Percentiles rank a stretch among this genome's conserved stretches.
phyloP scores from a whole-genome alignment of 352 stramenopile species.

The Pythium brassicae region DNA sequence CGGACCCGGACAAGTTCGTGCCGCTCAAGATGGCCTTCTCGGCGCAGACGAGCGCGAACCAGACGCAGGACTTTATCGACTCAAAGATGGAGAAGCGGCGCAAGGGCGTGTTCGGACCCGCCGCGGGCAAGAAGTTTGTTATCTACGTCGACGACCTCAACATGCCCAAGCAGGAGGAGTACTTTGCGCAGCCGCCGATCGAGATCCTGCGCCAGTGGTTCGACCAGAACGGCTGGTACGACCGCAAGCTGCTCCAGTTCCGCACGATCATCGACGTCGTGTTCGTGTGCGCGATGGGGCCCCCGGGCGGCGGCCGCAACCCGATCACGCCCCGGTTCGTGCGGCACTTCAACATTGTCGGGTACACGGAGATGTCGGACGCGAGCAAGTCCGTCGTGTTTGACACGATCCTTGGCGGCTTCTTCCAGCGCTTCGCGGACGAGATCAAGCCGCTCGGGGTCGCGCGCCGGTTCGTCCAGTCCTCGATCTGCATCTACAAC shows the following conservation, averaged over 20 bases:
- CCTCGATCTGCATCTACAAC: conserved; percentile 82
- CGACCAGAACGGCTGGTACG: conserved; percentile 94
- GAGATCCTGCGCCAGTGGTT: conserved; percentile 95
- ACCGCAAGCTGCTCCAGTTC: conserved; percentile 90
- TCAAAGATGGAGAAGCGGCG: conserved; percentile 92
- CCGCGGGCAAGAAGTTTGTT: conserved; percentile 89
- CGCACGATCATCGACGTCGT: conserved; percentile 89
- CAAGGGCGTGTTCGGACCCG: conserved; percentile 91
- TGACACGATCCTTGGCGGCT: conserved; percentile 73
- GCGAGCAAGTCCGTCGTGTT: conserved; percentile 82
- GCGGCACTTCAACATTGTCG: conserved; percentile 84
- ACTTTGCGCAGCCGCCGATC: conserved; percentile 93
- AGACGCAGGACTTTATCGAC: conserved; percentile 93
- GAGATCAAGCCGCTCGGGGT: conserved; percentile 59
- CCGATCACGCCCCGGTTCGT: conserved; percentile 77
- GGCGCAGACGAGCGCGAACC: conserved; percentile 89
- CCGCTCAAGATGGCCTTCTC: conserved; percentile 92
- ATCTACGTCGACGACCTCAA: conserved; percentile 95
- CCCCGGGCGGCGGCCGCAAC: conserved; percentile 72
- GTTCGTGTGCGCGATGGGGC: conserved; percentile 82
- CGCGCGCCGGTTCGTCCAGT: conserved; percentile 54
- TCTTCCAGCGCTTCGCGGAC: conserved; percentile 63
- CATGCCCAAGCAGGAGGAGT: conserved; percentile 94
- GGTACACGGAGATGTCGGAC: conserved; percentile 82
- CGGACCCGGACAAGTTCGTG: conserved; percentile 87